Evolutionary conservation across 768 basidiomycete species (phyloP).

Genomic region (Mycena alexandri): DNA sequence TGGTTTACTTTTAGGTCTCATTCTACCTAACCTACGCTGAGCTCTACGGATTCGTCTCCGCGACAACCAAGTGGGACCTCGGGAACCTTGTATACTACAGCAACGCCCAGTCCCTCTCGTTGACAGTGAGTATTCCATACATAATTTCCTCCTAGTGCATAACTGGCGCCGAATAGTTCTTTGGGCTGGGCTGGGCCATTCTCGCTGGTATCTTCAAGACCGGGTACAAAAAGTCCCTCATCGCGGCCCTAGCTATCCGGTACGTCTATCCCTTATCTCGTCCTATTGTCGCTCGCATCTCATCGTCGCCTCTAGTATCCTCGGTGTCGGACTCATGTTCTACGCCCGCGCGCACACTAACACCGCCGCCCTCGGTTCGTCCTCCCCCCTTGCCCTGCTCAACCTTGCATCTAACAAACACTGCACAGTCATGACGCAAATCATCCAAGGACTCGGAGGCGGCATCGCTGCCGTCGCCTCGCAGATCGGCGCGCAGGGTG

Average conservation of each 20-base stretch:
- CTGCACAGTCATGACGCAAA: conserved; percentile 58
- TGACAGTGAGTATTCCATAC: conserved; percentile 19
- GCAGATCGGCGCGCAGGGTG: conserved; percentile 62
- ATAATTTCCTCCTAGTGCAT: neutral
- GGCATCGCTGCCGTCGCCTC: conserved; percentile 61
- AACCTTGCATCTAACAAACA: neutral
- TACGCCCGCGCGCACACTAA: conserved; percentile 57
- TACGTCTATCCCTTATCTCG: conserved; percentile 30
- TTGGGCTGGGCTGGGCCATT: conserved; percentile 62
- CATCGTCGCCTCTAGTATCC: conserved; percentile 7
- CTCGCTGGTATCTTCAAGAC: conserved; percentile 53
- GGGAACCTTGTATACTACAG: conserved; percentile 36
- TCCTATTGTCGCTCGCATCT: conserved; percentile 10
- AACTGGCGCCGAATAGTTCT: conserved; percentile 52
- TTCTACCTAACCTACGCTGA: conserved; percentile 68
- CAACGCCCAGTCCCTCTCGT: conserved; percentile 36
- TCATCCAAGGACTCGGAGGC: conserved; percentile 71
- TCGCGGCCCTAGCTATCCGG: conserved; percentile 60
- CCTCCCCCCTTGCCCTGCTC: neutral
- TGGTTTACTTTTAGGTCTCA: conserved; percentile 47
- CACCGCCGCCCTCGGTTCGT: conserved; percentile 47
- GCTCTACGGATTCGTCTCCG: conserved; percentile 63
- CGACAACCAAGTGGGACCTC: conserved; percentile 40
- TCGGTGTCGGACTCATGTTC: conserved; percentile 65
- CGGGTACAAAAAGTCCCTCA: conserved; percentile 49